A percentile compares a stretch with the other conserved stretches of the same genome.
phyloP scores from a whole-genome alignment of 495 filamentous ascomycete species.

The Xylaria cubensis region DNA sequence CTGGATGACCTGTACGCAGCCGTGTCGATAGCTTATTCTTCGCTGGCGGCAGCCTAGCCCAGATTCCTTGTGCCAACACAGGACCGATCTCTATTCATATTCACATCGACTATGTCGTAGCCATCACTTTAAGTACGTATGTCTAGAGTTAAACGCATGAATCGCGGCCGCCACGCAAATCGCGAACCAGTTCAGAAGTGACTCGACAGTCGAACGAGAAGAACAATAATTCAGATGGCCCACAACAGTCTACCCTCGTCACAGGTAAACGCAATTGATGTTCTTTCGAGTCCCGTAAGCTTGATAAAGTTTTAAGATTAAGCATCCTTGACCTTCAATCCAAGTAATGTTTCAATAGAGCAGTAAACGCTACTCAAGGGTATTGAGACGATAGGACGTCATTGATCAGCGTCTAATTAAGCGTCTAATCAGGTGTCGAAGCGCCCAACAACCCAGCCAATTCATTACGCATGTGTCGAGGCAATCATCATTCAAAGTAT shows the following conservation, averaged over 20 bases:
- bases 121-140: not conserved
- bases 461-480: not conserved
- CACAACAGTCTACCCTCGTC: not conserved
- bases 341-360: not conserved
- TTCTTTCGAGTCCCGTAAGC: not conserved
- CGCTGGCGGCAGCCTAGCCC: not conserved
- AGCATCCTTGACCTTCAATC: not conserved
- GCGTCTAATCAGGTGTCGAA: not conserved
- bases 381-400: not conserved
- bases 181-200: not conserved
- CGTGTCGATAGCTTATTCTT: not conserved
- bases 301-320: not conserved
- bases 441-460: not conserved
- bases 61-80: not conserved
- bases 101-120: not conserved
- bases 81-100: constrained; percentile 1
- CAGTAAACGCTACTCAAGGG: not conserved
- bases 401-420: not conserved
- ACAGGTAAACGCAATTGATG: not conserved
- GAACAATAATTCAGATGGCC: not conserved
- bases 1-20: not conserved
- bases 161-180: not conserved
- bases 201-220: not conserved
- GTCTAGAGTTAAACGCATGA: not conserved
- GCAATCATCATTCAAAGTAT: not conserved